Evolutionary conservation across 495 filamentous ascomycete species (phyloP), one percentile per base, ranked within the genome.

Genomic region (Talaromyces wortmannii): DNA sequence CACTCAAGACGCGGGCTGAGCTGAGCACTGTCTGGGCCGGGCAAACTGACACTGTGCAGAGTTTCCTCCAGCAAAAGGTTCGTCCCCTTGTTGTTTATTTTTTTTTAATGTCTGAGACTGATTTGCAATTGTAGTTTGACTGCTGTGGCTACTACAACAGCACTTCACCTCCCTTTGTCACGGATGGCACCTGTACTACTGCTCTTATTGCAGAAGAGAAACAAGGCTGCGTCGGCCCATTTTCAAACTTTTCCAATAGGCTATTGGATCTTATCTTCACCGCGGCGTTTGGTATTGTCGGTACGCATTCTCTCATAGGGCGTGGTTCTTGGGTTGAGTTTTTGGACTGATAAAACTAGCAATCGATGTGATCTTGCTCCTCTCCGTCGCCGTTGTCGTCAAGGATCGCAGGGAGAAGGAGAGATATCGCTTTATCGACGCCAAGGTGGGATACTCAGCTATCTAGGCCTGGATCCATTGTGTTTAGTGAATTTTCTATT

Each of bases 61-160:
- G 76, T 56, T 63, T 90, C 32, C 70, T 90, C 65, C 85, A 91
- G 62, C 76, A 80, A 54, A 74, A 75, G 65, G 86, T 89, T 65
- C 49, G 81, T 67, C 33, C 13, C 18, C 0, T 7, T 29, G 32
- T 31, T 18, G 10, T 18, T 18, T n/a, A 0, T 3, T 42, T 7
- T 18, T 42, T 7, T 8, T n/a, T 6, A 11, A 30, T 16, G 7
- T 2, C 8, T 7, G 5, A 2, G 1, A 44, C 45, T 58, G 36
- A 57, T 45, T 45, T 6, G 4, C 31, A 57, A 29, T 16, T 44
- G 53, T 60, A 88, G 83, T 89, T 90, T 66, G 68, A 76, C 53
- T 91, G 87, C 80, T 91, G 87, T 59, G 87, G 87, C 40, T 91
- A 87, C 70, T 61, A 77, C 53, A 88, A 88, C 70, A 78, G 71